These are phyloP conservation scores for Chloroidium sp. DNA, from an alignment of 163 green algal species.

Conservation along the genomic window DNA sequence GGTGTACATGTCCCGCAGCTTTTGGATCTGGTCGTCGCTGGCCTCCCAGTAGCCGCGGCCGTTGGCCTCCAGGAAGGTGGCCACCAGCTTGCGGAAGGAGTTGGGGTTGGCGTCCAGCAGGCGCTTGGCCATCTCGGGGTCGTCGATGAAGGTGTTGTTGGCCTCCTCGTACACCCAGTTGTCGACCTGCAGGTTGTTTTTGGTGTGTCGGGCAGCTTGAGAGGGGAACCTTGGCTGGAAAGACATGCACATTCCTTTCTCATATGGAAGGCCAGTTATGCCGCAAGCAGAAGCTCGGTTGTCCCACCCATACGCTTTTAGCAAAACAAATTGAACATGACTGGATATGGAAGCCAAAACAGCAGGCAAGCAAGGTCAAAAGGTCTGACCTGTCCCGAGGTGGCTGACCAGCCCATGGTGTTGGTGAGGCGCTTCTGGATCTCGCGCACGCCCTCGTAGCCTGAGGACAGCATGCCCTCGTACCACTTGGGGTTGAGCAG, in stretches of 20 bases:
- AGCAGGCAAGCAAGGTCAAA: background rate
- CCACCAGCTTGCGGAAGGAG: conserved; percentile 96
- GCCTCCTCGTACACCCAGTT: conserved; percentile 99
- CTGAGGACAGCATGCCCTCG: conserved; percentile 91
- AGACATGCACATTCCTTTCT: too few species aligned
- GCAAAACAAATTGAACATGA: conserved; percentile 23
- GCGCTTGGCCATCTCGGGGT: conserved; percentile 89
- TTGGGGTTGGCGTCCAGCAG: conserved; percentile 97
- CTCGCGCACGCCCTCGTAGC: conserved; percentile 97
- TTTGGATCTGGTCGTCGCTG: conserved; percentile 85
- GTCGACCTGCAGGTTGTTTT: conserved; percentile 60
- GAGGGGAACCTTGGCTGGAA: too few species aligned
- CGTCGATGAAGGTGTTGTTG: conserved; percentile 90
- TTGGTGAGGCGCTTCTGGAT: conserved; percentile 99
- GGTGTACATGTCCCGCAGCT: conserved; percentile 88
- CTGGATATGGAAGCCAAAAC: conserved; percentile 2
- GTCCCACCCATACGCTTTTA: too few species aligned
- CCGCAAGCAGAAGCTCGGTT: too few species aligned
- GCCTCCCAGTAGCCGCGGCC: conserved; percentile 97
- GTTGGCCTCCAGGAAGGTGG: conserved; percentile 98
- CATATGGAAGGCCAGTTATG: too few species aligned
- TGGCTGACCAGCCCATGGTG: conserved; percentile 98
- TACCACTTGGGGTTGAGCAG: conserved; percentile 99
- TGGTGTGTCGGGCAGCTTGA: too few species aligned
- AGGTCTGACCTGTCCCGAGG: conserved; percentile 48